Base-by-base conservation (phyloP, 164 flowering plant species). In the Piper longum region DNA sequence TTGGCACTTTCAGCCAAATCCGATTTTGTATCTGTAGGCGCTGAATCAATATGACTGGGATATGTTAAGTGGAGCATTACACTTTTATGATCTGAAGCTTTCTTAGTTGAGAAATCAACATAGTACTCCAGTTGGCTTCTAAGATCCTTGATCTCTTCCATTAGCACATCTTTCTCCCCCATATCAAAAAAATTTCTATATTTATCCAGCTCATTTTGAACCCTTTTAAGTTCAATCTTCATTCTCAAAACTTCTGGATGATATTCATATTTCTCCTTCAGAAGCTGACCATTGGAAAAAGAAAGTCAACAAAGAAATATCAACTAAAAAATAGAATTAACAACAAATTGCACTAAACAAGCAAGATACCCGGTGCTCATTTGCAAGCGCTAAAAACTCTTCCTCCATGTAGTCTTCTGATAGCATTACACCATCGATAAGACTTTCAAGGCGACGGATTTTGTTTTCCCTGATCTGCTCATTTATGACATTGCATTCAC, bases 401-500 rank as follows among this genome's bases (percentile, higher is more conserved):
- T 95, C 89, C 67, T 82, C 86, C 82, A 87, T 77, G 71, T 87
- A 95, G 55, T 93, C 99, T 67, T 85, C 89, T 51, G 83, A 69
- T 13, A 96, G 80, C 60, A 93, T 77, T 65, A 90, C 80, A 39
- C 99, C 97, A 83, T 93, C 96, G 96, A 90, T 85, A 56, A 93
- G 89, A 79, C 85, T 78, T 72, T 93, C 96, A 68, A 93, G 96
- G 52, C 96, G 92, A 61, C 79, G 62, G 62, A 93, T 95, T 76
- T 91, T 95, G 74, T 95, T 97, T 69, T 95, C 99, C 64, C 93
- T 72, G 48, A 81, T 84, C 73, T 83, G 96, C 59, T 79, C 82
- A 62, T 88, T 86, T 8, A 91, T 82, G n/a, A 87, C 83, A 72
- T 83, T 88, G 80, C 99, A 95, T 72, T 95, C 99, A 60, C 97